A percentile compares a stretch with the other conserved stretches of the same genome.
Conservation (phyloP, 495 filamentous ascomycete genomes). For the Aspergillus wentii region DNA sequence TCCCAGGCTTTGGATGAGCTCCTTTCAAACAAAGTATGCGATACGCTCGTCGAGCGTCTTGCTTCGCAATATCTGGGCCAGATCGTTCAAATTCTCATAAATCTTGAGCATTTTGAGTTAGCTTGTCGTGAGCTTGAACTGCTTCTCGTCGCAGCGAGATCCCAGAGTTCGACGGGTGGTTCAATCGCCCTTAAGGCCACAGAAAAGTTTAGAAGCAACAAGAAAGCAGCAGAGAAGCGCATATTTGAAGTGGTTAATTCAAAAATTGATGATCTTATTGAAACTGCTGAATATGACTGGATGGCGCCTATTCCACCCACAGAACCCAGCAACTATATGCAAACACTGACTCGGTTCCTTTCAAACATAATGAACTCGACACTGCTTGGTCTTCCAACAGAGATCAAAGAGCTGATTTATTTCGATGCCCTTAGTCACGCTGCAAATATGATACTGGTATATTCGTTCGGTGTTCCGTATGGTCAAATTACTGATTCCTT, state of each 20-base stretch:
- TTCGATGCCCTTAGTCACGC: conserved; percentile 94
- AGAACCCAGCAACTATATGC: conserved; percentile 88
- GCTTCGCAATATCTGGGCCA: conserved; percentile 91
- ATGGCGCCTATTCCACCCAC: conserved; percentile 57
- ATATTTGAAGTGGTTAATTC: conserved; percentile 98
- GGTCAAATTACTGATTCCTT: conserved; percentile 12
- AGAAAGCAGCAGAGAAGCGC: conserved; percentile 93
- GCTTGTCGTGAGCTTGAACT: conserved; percentile 85
- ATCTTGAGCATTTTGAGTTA: conserved; percentile 92
- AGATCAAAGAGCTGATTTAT: conserved; percentile 97
- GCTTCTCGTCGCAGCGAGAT: conserved; percentile 74
- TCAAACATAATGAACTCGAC: conserved; percentile 95
- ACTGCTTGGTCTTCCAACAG: conserved; percentile 80
- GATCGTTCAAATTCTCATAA: conserved; percentile 97
- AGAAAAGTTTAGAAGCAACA: conserved; percentile 78
- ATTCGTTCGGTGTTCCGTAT: conserved; percentile 8
- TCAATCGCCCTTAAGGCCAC: conserved; percentile 76
- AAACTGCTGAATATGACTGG: conserved; percentile 97
- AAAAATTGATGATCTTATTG: conserved; percentile 96
- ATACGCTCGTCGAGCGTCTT: conserved; percentile 80
- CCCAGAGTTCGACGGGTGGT: conserved; percentile 65
- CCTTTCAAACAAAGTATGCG: conserved; percentile 83
- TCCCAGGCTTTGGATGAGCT: conserved; percentile 76
- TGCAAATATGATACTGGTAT: conserved; percentile 75
- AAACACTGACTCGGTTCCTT: conserved; percentile 86